Evolutionary conservation across 2,329 filamentous ascomycete species (phyloP).

Genomic region (Xylariomycetidae sp.): DNA sequence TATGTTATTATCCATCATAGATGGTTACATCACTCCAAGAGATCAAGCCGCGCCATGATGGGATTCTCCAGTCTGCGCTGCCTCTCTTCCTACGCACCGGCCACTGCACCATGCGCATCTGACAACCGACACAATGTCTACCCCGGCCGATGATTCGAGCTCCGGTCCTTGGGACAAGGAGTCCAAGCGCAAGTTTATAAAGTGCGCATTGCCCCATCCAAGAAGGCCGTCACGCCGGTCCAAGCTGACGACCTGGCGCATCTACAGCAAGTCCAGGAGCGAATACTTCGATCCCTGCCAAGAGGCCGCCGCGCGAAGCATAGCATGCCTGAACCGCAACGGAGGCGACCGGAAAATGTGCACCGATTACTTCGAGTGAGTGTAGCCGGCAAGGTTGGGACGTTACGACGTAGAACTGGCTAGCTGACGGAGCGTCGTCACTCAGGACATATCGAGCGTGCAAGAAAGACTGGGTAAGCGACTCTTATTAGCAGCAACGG

Average conservation of each 20-base stretch:
- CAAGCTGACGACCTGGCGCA: conserved; percentile 8
- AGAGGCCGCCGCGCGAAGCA: conserved; percentile 78
- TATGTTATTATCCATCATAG: too few relatives aligned
- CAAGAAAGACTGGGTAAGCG: conserved; percentile 83
- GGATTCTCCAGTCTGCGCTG: too few relatives aligned
- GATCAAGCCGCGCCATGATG: too few relatives aligned
- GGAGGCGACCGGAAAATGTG: conserved; percentile 85
- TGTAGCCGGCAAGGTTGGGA: conserved; percentile 8
- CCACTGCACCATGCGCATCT: too few relatives aligned
- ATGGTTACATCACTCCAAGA: too few relatives aligned
- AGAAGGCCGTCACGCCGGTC: neutral
- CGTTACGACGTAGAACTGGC: neutral
- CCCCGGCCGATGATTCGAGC: neutral
- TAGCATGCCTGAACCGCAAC: conserved; percentile 85
- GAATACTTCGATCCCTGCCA: conserved; percentile 95
- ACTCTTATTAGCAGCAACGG: neutral
- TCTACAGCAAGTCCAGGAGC: conserved; percentile 71
- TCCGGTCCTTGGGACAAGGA: conserved; percentile 49
- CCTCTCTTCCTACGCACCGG: too few relatives aligned
- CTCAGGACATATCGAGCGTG: conserved; percentile 84
- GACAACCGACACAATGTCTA: neutral
- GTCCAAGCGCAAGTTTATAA: conserved; percentile 58
- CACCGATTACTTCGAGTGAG: conserved; percentile 90
- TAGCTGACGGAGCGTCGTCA: conserved; percentile 6
- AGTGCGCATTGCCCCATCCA: conserved; percentile 35